Conservation (phyloP, 2,329 filamentous ascomycete genomes). For the Dactylellina parvicollis region DNA sequence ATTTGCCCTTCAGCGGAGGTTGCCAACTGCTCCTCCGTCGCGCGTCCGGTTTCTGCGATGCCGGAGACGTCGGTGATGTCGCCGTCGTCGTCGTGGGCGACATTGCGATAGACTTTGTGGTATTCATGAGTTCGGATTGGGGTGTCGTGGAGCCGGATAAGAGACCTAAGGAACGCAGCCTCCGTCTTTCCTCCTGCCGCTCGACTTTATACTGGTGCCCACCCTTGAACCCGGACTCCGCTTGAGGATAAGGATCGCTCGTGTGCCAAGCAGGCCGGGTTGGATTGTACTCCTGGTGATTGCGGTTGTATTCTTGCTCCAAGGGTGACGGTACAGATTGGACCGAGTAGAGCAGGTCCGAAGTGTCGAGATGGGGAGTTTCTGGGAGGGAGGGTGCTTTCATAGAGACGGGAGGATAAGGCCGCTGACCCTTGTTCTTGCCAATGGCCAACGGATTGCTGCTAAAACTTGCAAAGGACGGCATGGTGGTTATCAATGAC, state of each 20-base stretch:
- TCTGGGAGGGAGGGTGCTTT: slow-evolving; percentile 52
- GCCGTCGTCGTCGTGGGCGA: neutral
- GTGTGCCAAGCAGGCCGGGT: slow-evolving; percentile 41
- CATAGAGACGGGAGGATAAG: slow-evolving; percentile 52
- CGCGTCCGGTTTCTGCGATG: slow-evolving; percentile 34
- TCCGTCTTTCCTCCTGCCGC: slow-evolving; percentile 45
- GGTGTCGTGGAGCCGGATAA: slow-evolving; percentile 36
- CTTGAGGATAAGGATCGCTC: slow-evolving; percentile 28
- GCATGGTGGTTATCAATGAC: slow-evolving; percentile 38
- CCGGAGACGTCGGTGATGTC: neutral
- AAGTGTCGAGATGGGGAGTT: slow-evolving; percentile 49
- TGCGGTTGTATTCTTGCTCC: slow-evolving; percentile 3
- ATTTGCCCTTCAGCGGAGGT: slow-evolving; percentile 44
- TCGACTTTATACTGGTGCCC: slow-evolving; percentile 51
- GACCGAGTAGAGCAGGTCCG: slow-evolving; percentile 50
- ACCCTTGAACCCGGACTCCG: slow-evolving; percentile 39
- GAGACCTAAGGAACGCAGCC: slow-evolving; percentile 46
- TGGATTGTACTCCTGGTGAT: slow-evolving; percentile 6
- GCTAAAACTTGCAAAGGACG: slow-evolving; percentile 53
- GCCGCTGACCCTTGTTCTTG: slow-evolving; percentile 39
- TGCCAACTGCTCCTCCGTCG: slow-evolving; percentile 50
- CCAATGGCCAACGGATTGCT: slow-evolving; percentile 45
- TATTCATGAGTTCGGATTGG: slow-evolving; percentile 20
- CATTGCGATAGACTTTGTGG: neutral
- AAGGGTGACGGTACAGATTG: slow-evolving; percentile 44